Base-by-base conservation (phyloP, 2,329 filamentous ascomycete species). In the Penicillium brasilianum region DNA sequence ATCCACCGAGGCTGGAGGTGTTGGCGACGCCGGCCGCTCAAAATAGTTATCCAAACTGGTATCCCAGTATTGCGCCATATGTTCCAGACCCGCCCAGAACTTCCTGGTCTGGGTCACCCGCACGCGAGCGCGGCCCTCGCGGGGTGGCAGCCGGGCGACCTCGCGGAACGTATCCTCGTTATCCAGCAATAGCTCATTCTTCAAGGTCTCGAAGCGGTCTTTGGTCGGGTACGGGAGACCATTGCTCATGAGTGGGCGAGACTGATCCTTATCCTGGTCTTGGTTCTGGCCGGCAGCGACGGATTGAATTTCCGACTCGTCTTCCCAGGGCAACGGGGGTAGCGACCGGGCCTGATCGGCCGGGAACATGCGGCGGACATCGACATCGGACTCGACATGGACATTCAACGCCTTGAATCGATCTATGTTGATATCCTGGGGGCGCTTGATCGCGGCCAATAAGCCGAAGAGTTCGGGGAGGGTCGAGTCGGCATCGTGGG, bases 61-160 rank as follows among this genome's bases (percentile, higher is more conserved):
- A 69, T 89, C 87, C 86, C 87, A 89, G 69, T 87, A 88, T 64
- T 85, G 84, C 16, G 84, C 79, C 80, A 88, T 80, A 37, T 81
- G 82, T 65, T 88, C 84, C 55, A 89, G 76, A 2, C 80, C 82
- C 55, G 82, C 80, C 82, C 84, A 89, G 72, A 89, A 88, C 58
- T 84, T 86, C 55, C 86, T 79, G 60, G 85, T 81, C 65, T 87
- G 83, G 0, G 83, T 81, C 48, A 88, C 68, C 16, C 83, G 80
- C 5, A 84, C 77, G 18, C 81, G 80, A 57, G 78, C 73, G 14
- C 78, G 78, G 4, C 80, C 80, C 30, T 80, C 76, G 25, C 74
- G 76, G 13, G 80, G 79, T 3, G 74, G 69, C 52, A 83, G 77
- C 11, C 85, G 80, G 37, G 80, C 79, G 55, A 88, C 78, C 52